Percentiles rank a stretch among this genome's conserved stretches.
phyloP scores from a whole-genome alignment of 2,329 filamentous ascomycete species.

The Beauveria australis region DNA sequence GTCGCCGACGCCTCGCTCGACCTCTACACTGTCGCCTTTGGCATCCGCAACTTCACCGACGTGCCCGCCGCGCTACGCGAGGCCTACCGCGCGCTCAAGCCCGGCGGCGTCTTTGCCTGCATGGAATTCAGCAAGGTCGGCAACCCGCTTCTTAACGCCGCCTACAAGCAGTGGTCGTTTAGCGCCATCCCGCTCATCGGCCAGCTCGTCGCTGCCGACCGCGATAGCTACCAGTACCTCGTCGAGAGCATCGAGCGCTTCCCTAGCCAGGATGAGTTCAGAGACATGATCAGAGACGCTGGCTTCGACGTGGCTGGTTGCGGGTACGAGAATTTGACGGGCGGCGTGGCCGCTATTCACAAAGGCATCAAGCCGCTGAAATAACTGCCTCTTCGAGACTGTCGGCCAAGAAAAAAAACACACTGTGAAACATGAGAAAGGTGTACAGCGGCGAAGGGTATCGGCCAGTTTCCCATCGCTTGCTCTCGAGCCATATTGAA shows the following conservation, averaged over 20 bases:
- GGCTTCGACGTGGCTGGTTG: slow-evolving; percentile 78
- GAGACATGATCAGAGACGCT: slow-evolving; percentile 71
- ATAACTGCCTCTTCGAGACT: background rate
- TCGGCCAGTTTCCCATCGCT: background rate
- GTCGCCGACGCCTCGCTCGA: slow-evolving; percentile 70
- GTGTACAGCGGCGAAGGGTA: background rate
- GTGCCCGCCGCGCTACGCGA: slow-evolving; percentile 76
- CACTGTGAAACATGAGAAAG: background rate
- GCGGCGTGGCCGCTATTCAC: slow-evolving; percentile 91
- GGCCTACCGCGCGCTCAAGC: slow-evolving; percentile 81
- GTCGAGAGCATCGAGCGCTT: slow-evolving; percentile 97
- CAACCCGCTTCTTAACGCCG: slow-evolving; percentile 65
- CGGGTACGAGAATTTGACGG: slow-evolving; percentile 84
- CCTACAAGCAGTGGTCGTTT: slow-evolving; percentile 97
- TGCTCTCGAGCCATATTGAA: background rate
- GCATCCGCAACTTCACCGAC: slow-evolving; percentile 94
- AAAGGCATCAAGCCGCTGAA: slow-evolving; percentile 79
- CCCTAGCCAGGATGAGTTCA: slow-evolving; percentile 77
- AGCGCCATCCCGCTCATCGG: slow-evolving; percentile 89
- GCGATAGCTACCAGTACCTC: slow-evolving; percentile 95
- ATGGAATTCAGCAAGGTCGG: slow-evolving; percentile 87
- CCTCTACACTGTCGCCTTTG: slow-evolving; percentile 95
- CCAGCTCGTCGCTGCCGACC: slow-evolving; percentile 85
- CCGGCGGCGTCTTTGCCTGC: slow-evolving; percentile 92
- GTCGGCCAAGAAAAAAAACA: background rate